Evolutionary conservation across 176 grass and related monocot species (phyloP).

Genomic region (Calamus simplicifolius): DNA sequence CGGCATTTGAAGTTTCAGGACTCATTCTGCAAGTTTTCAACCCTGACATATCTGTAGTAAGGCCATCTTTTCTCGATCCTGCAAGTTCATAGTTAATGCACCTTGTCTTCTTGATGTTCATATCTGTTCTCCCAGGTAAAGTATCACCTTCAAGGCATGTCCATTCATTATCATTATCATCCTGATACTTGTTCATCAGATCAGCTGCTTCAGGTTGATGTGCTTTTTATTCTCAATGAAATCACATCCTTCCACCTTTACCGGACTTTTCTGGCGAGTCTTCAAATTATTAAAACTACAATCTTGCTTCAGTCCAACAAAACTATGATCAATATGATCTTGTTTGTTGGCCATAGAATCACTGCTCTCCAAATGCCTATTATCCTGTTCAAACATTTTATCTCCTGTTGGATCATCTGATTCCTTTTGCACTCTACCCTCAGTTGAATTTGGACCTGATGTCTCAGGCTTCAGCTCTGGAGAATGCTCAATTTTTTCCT

Average conservation of each 20-base stretch:
- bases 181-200: neutral
- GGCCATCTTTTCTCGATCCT: neutral
- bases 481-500: constrained; percentile 6
- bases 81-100: constrained; percentile 1
- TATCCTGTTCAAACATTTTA: neutral
- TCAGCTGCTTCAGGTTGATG: neutral
- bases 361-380: neutral
- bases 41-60: no score
- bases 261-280: neutral
- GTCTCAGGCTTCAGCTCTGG: constrained; percentile 5
- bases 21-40: no score
- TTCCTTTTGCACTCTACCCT: constrained; percentile 1
- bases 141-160: neutral
- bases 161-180: neutral
- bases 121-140: constrained; percentile 4
- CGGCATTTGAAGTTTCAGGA: neutral
- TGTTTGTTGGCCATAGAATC: neutral
- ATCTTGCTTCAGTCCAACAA: neutral
- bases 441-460: constrained; percentile 1
- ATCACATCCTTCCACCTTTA: neutral
- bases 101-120: constrained; percentile 5
- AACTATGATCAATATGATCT: neutral
- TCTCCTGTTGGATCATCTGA: neutral
- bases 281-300: neutral
- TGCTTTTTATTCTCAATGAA: no score